Percentiles rank a stretch among this genome's conserved stretches.
Evolutionary conservation across 305 asterid genomes (phyloP).

Genomic region (Fraxinus albicans): DNA sequence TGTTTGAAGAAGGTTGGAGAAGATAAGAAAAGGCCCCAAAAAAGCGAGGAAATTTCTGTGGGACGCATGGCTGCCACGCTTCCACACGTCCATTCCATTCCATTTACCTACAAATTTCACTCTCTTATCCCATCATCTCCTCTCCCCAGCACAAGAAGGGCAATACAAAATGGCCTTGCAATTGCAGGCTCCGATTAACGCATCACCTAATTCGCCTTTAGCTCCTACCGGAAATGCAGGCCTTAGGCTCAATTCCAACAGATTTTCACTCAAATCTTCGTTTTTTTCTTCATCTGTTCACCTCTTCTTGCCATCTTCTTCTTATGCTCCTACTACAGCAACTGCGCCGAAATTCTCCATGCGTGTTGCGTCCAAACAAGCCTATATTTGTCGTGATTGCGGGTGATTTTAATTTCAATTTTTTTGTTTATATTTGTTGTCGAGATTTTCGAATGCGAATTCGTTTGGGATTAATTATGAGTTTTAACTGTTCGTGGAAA

Average conservation of each 20-base stretch:
- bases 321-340: conserved; percentile 19
- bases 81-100: conserved; percentile 20
- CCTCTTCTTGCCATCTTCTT: conserved; percentile 42
- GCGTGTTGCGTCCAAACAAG: conserved; percentile 81
- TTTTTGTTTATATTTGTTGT: neutral
- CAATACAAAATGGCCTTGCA: conserved; percentile 52
- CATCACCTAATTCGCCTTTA: conserved; percentile 23
- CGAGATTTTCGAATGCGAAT: neutral
- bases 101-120: conserved; percentile 10
- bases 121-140: conserved; percentile 37
- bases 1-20: conserved; percentile 15
- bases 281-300: conserved; percentile 56
- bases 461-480: neutral
- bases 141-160: conserved; percentile 11
- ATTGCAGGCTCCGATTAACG: conserved; percentile 12
- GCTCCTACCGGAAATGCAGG: conserved; percentile 44
- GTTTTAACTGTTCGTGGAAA: conserved; percentile 8
- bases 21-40: conserved; percentile 32
- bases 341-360: conserved; percentile 66
- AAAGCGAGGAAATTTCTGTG: conserved; percentile 34
- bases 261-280: conserved; percentile 59
- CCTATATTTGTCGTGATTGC: conserved; percentile 94
- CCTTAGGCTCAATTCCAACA: conserved; percentile 41
- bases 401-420: conserved; percentile 42
- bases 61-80: conserved; percentile 74